Evolutionary conservation across 805 yeast species (phyloP), one percentile per base, ranked within the genome.

Genomic region (Metschnikowia corniflorae): DNA sequence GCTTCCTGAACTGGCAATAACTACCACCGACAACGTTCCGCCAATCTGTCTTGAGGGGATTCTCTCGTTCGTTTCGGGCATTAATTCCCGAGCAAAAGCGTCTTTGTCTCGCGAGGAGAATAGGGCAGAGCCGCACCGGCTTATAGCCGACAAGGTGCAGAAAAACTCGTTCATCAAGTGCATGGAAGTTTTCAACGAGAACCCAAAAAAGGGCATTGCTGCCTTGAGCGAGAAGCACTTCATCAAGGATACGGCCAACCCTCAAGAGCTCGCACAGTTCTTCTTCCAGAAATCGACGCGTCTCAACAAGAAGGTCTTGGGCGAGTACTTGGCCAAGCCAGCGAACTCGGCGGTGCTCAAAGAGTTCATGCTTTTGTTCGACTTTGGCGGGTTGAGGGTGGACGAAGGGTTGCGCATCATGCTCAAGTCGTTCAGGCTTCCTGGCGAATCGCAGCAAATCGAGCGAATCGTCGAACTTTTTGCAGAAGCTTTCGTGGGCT

Each of bases 361-460:
- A 32, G 66, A 73, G 31, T 93, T 87, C 54, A 75, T 91, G 46
- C 65, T 68, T 1, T 59, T 78, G 37, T 82, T 91, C 56, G 91
- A 89, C 39, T 89, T 89, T 55, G 65, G 70, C 24, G 82, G 77
- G 14, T 66, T 84, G 49, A 71, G 98, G 53, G 91, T 94, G 2
- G 99, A 93, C 59, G 97, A 91, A 60, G 96, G 96, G 0, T 67
- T 93, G 35, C 74, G 99, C 52, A 71, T 85, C 38, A 60, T 93
- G 42, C 68, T 94, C 47, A 83, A 85, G 39, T 76, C 84, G 15
- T 91, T 93, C 55, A 76, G 98, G 58, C 70, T 93, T 32, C 97
- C 97, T 1, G 99, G 99, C 42, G 99, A 93, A 62, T 84, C 97
- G 0, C 97, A 88, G 54, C 96, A 87, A 58, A 93, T 93, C 56